phyloP scores from a whole-genome alignment of 202 grass and related monocot genomes.

The Zizania palustris region DNA sequence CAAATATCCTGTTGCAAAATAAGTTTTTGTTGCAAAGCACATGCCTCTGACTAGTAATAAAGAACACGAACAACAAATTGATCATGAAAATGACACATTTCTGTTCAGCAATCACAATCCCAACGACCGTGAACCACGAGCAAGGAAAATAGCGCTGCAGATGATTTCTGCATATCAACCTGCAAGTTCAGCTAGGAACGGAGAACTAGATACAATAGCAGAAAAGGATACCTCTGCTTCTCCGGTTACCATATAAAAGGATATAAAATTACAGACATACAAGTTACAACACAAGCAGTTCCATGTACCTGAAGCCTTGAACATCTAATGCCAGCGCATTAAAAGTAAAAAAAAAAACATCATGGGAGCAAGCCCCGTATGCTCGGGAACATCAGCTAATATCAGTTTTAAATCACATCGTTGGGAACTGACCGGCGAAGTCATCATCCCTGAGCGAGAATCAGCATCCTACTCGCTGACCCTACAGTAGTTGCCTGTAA shows the following conservation, averaged over 20 bases:
- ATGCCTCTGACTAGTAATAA: too few species aligned
- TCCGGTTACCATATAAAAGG: slow-evolving; percentile 36
- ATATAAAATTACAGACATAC: slow-evolving; percentile 43
- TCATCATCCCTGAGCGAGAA: not conserved
- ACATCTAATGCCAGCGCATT: slow-evolving; percentile 46
- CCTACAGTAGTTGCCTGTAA: slow-evolving; percentile 40
- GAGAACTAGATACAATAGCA: not conserved
- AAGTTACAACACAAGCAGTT: slow-evolving; percentile 56
- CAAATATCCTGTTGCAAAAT: too few species aligned
- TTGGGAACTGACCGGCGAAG: slow-evolving; percentile 14
- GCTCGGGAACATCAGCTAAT: slow-evolving; percentile 44
- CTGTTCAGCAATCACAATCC: not conserved
- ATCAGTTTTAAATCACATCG: slow-evolving; percentile 39
- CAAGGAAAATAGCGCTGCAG: not conserved
- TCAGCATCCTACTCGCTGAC: slow-evolving; percentile 41
- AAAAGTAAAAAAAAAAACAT: slow-evolving; percentile 41
- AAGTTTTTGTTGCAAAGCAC: too few species aligned
- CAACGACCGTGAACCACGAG: not conserved
- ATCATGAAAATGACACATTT: too few species aligned
- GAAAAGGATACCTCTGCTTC: slow-evolving; percentile 27
- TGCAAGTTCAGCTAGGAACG: not conserved
- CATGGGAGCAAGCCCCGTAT: slow-evolving; percentile 29
- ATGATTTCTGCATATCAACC: too few species aligned
- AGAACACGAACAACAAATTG: too few species aligned
- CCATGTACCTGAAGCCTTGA: slow-evolving; percentile 45